Conservation (phyloP, 2,329 filamentous ascomycete species). For the Colletotrichum lini region DNA sequence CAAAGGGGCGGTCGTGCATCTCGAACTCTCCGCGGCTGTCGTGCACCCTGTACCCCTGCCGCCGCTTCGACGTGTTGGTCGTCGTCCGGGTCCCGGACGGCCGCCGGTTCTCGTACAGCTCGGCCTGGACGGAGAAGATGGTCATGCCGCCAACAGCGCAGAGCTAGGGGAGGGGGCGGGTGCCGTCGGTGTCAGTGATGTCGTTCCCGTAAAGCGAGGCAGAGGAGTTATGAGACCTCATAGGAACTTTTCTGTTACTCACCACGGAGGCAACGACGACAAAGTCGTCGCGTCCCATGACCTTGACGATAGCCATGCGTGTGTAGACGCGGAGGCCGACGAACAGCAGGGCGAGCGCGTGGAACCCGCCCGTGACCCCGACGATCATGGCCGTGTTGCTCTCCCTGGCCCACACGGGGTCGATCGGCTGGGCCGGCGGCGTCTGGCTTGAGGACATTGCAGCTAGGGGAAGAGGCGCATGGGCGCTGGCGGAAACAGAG, state of each 20-base stretch:
- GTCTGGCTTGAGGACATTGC: slow-evolving; percentile 16
- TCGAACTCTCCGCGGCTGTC: slow-evolving; percentile 17
- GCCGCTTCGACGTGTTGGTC: slow-evolving; percentile 23
- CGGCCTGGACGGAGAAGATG: slow-evolving; percentile 58
- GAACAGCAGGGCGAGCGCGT: slow-evolving; percentile 45
- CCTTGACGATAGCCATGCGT: slow-evolving; percentile 42
- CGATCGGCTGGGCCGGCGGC: slow-evolving; percentile 15
- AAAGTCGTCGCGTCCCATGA: slow-evolving; percentile 49
- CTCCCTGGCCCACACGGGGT: slow-evolving; percentile 46
- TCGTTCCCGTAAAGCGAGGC: not conserved
- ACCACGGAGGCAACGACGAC: slow-evolving; percentile 47
- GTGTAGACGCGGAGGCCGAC: slow-evolving; percentile 43
- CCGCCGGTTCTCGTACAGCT: slow-evolving; percentile 20
- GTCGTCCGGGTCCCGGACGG: slow-evolving; percentile 18
- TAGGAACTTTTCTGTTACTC: slow-evolving; percentile 15
- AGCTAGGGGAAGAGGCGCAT: not conserved
- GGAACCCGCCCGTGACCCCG: slow-evolving; percentile 44
- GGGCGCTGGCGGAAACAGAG: not conserved
- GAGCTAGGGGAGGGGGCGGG: slow-evolving; percentile 40
- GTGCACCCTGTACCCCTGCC: slow-evolving; percentile 24
- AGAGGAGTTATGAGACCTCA: too few relatives aligned
- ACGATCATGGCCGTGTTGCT: slow-evolving; percentile 46
- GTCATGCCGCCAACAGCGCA: slow-evolving; percentile 48
- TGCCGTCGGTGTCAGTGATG: too few relatives aligned
- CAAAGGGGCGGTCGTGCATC: slow-evolving; percentile 21